These are phyloP conservation scores for Talaromyces borbonicus DNA, from an alignment of 495 filamentous ascomycete species.

Conservation along the genomic window DNA sequence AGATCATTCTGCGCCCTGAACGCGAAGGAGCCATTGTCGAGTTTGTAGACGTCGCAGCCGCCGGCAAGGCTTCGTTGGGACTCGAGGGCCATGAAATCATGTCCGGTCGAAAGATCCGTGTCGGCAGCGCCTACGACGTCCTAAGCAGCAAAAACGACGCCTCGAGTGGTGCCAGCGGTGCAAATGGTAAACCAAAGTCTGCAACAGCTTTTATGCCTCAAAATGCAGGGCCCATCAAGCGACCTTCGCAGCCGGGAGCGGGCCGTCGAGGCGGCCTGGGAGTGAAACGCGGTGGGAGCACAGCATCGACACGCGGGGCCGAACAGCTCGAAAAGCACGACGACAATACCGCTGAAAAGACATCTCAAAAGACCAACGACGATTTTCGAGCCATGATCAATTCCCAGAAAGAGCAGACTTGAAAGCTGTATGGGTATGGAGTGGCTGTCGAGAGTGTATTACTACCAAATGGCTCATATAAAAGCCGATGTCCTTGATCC, in stretches of 20 bases:
- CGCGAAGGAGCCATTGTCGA: slow-evolving; percentile 86
- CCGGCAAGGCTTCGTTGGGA: slow-evolving; percentile 64
- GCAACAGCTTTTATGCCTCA: slow-evolving; percentile 41
- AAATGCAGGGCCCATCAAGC: slow-evolving; percentile 41
- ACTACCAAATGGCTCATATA: too few species aligned
- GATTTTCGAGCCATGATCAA: slow-evolving; percentile 76
- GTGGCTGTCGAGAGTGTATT: too few species aligned
- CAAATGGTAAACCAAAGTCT: slow-evolving; percentile 47
- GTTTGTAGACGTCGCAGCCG: slow-evolving; percentile 56
- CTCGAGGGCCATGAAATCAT: slow-evolving; percentile 63
- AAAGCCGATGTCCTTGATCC: too few species aligned
- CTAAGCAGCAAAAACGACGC: slow-evolving; percentile 42
- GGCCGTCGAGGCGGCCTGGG: slow-evolving; percentile 45
- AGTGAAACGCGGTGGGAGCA: slow-evolving; percentile 43
- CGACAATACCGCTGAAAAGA: slow-evolving; percentile 15
- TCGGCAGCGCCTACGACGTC: slow-evolving; percentile 62
- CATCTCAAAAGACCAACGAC: slow-evolving; percentile 64
- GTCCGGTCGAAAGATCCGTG: slow-evolving; percentile 51
- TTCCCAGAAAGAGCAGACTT: slow-evolving; percentile 19
- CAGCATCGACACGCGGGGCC: slow-evolving; percentile 22
- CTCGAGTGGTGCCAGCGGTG: too few species aligned
- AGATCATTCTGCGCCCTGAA: slow-evolving; percentile 53
- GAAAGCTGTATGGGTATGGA: too few species aligned
- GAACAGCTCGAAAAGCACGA: slow-evolving; percentile 21
- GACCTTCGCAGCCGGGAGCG: slow-evolving; percentile 46